phyloP scores from a whole-genome alignment of 176 grass and related monocot species.

The Poa annua region DNA sequence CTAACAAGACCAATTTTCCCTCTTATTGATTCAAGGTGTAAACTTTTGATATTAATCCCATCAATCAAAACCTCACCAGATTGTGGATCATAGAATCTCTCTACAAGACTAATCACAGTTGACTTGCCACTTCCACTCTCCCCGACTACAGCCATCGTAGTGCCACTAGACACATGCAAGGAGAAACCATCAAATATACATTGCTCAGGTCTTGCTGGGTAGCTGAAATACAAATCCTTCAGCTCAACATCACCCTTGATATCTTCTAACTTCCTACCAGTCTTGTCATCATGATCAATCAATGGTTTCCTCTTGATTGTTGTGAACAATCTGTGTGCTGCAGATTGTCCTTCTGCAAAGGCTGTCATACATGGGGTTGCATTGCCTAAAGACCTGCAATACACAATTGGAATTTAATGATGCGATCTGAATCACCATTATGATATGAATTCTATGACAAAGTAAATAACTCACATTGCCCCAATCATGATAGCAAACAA shows the following conservation, averaged over 20 bases:
- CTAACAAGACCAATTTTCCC: too few relatives aligned
- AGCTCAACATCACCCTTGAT: constrained; percentile 76
- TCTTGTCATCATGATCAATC: constrained; percentile 63
- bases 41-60: too few relatives aligned
- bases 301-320: constrained; percentile 29
- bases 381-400: constrained; percentile 71
- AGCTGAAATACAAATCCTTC: constrained; percentile 80
- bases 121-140: too few relatives aligned
- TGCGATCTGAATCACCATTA: background rate
- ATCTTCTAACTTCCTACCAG: constrained; percentile 56
- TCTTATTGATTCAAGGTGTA: too few relatives aligned
- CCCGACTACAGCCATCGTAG: too few relatives aligned
- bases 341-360: constrained; percentile 81
- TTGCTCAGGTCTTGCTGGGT: constrained; percentile 65
- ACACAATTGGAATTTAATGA: constrained; percentile 11
- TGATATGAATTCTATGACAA: background rate
- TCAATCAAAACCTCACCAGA: too few relatives aligned
- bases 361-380: constrained; percentile 73
- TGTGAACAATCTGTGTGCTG: constrained; percentile 77
- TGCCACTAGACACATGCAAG: too few relatives aligned
- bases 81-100: too few relatives aligned
- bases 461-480: constrained; percentile 61
- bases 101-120: too few relatives aligned
- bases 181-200: too few relatives aligned
- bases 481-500: constrained; percentile 70